These are phyloP conservation scores for Syncephalastrum sp. DNA, from an alignment of 371 early-diverging fungal species.

Conservation along the genomic window DNA sequence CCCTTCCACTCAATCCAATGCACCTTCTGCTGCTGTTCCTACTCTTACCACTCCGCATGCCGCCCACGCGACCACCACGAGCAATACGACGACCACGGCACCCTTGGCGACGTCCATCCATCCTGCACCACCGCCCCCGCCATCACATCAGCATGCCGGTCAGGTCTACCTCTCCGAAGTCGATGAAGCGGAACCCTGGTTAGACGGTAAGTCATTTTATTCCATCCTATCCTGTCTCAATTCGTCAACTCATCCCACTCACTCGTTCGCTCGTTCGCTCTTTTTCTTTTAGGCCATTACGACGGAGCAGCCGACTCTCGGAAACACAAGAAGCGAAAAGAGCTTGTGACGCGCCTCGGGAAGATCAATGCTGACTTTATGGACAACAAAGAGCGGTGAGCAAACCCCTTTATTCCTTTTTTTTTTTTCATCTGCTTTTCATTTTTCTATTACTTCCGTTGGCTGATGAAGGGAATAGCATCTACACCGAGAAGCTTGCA, in stretches of 20 bases:
- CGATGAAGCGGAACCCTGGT: conserved; percentile 22
- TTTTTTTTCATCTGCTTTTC: conserved; percentile 4
- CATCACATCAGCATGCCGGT: too few relatives aligned
- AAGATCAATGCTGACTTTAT: conserved; percentile 39
- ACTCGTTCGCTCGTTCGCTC: too few relatives aligned
- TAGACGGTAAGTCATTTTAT: conserved; percentile 14
- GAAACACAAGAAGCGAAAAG: conserved; percentile 35
- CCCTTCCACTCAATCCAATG: too few relatives aligned
- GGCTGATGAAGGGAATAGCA: conserved; percentile 10
- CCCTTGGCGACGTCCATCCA: too few relatives aligned
- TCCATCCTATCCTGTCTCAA: too few relatives aligned
- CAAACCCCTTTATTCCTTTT: conserved; percentile 4
- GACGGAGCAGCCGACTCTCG: conserved; percentile 30
- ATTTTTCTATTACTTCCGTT: not conserved
- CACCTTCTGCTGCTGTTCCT: not conserved
- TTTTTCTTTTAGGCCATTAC: not conserved
- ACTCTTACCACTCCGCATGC: too few relatives aligned
- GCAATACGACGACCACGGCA: not conserved
- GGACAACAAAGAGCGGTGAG: conserved; percentile 41
- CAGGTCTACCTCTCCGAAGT: conserved; percentile 13
- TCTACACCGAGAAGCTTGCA: conserved; percentile 30
- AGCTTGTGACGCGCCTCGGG: conserved; percentile 33
- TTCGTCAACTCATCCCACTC: too few relatives aligned
- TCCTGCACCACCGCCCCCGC: too few relatives aligned
- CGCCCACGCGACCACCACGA: not conserved